Base-by-base conservation (phyloP, 2,329 filamentous ascomycete genomes). In the Kalmusia sp. region DNA sequence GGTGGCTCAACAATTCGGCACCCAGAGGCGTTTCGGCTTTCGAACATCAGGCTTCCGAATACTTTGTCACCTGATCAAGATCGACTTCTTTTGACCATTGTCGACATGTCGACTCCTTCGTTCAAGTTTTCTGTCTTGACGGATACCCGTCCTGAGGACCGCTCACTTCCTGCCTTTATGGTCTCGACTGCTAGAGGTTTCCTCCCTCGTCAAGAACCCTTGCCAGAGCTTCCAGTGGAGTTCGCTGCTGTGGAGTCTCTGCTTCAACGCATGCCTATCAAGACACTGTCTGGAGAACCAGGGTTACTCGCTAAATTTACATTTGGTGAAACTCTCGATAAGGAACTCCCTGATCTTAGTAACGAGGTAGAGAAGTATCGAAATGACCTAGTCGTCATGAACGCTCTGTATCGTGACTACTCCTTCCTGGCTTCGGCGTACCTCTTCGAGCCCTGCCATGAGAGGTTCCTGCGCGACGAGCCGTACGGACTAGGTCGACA, bases 391-490 rank as follows among this genome's bases (percentile, higher is more conserved):
- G 88, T 89, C 14, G 78, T 91, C 54, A 87, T 96, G 80, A 95
- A 93, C 66, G 92, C 92, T 28, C 78, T 96, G 41, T 96, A 96
- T 74, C 84, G 93, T 17, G 93, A 97, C 78, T 97, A 96, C 74
- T 90, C 90, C 12, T 97, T 96, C 80, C 78, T 96, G 25, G 90
- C 92, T 4, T 96, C 91, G 21, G 90, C 92, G 0, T 96, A 96
- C 72, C 81, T 97, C 25, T 86, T 97, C 25, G 93, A 97, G 80
- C 93, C 93, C 9, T 97, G 93, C 74, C 93, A 95, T 76, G 83
- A 91, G 77, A 84, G 88, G 55, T 87, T 84, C 73, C 77, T 79
- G 55, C 79, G 78, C 40, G 89, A 88, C 0, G 86, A 90, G 70
- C 81, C 82, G 1, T 96, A 96, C 71, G 92, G 92, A 0, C 78